phyloP scores from a whole-genome alignment of 495 filamentous ascomycete species.

The Hypoxylon lienhwacheense region DNA sequence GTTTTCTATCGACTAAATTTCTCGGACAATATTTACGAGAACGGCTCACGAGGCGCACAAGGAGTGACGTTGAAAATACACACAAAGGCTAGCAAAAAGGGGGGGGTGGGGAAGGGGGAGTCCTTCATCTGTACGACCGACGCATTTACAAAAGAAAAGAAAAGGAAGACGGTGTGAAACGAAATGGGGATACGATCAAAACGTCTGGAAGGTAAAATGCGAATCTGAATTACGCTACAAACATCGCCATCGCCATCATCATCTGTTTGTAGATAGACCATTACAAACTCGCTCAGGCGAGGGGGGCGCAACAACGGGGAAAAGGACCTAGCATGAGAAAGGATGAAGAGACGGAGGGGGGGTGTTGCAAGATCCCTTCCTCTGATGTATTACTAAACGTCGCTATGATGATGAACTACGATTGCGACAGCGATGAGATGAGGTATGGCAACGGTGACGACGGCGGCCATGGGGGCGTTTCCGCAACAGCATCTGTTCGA shows the following conservation, averaged over 20 bases:
- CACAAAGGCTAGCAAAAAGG: conserved; percentile 6
- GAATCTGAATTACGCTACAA: conserved; percentile 10
- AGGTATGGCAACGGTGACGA: background rate
- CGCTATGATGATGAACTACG: conserved; percentile 21
- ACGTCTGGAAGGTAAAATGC: conserved; percentile 5
- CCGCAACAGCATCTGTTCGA: conserved; percentile 8
- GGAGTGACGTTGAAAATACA: no score
- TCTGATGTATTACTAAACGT: conserved; percentile 1
- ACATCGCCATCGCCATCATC: conserved; percentile 4
- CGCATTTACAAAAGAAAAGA: no score
- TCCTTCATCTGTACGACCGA: no score
- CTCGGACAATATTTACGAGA: conserved; percentile 7
- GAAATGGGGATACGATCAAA: conserved; percentile 23
- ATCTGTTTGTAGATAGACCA: conserved; percentile 26
- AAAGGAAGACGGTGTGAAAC: no score
- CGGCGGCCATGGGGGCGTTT: conserved; percentile 6
- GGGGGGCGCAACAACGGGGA: conserved; percentile 12
- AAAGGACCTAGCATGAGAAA: background rate
- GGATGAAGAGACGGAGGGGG: background rate
- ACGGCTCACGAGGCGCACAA: conserved; percentile 12
- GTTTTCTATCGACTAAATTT: conserved; percentile 10
- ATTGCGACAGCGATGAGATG: conserved; percentile 8
- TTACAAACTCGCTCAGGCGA: conserved; percentile 31
- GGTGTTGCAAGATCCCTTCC: conserved; percentile 9
- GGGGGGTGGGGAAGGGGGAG: no score